Evolutionary conservation across 768 basidiomycete genomes (phyloP).

Genomic region (Omphalotus guepiniiformis): DNA sequence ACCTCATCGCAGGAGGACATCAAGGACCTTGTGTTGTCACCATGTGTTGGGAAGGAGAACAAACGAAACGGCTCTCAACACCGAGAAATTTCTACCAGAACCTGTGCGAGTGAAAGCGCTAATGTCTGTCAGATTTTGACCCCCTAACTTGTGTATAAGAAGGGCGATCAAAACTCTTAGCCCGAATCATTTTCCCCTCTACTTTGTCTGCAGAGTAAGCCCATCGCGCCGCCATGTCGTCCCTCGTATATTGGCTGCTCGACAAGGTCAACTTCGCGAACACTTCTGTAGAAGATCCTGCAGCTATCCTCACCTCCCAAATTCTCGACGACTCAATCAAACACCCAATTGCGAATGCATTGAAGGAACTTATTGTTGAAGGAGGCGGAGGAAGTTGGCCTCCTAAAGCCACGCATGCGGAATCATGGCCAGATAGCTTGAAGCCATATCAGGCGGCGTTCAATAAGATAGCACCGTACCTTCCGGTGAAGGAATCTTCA

Average conservation of each 20-base stretch:
- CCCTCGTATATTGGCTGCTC: background rate
- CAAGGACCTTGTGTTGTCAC: no score
- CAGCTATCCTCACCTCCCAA: background rate
- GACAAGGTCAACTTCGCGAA: background rate
- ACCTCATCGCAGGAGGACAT: no score
- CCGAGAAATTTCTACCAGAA: no score
- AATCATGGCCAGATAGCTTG: conserved; percentile 15
- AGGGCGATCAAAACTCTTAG: no score
- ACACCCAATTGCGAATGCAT: conserved; percentile 1
- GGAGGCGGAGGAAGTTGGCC: conserved; percentile 19
- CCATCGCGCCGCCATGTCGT: no score
- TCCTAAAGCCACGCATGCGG: conserved; percentile 15
- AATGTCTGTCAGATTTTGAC: no score
- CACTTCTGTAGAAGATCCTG: background rate
- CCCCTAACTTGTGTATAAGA: no score
- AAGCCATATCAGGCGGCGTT: conserved; percentile 11
- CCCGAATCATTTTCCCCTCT: no score
- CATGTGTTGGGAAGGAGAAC: no score
- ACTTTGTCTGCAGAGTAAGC: no score
- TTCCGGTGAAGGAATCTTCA: conserved; percentile 16
- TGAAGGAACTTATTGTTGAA: conserved; percentile 11
- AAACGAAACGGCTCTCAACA: no score
- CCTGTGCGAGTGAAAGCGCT: no score
- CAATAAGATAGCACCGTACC: conserved; percentile 14
- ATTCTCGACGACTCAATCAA: background rate